Conservation (phyloP, 2,329 filamentous ascomycete genomes). For the Phialophora tarda region DNA sequence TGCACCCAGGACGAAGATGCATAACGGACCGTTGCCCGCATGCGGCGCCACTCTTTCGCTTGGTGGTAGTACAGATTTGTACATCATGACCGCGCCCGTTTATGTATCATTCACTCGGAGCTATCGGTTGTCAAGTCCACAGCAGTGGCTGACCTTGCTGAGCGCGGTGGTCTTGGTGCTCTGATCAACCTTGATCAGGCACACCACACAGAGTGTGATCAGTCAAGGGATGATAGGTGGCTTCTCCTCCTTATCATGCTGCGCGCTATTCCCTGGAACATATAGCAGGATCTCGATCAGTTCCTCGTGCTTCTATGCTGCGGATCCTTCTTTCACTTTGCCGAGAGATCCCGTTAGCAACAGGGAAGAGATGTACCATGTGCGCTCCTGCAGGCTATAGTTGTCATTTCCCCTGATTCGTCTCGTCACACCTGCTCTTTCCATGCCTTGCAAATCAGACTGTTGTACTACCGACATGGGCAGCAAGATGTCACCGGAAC, state of each 20-base stretch:
- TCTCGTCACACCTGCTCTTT: conserved; percentile 1
- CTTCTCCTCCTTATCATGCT: not conserved
- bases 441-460: not conserved
- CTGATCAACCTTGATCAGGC: not conserved
- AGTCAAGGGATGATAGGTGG: not conserved
- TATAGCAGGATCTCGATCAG: not conserved
- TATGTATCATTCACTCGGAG: not conserved
- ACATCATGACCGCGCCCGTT: not conserved
- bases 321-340: not conserved
- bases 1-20: not conserved
- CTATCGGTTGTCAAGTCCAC: not conserved
- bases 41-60: not conserved
- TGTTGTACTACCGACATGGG: not conserved
- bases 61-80: not conserved
- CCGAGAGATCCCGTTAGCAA: not conserved
- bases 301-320: not conserved
- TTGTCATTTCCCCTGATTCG: not conserved
- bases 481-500: not conserved
- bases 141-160: not conserved
- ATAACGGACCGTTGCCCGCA: not conserved
- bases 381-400: not conserved
- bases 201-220: not conserved
- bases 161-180: not conserved
- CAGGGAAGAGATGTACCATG: not conserved
- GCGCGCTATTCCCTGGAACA: not conserved